A percentile compares a stretch with the other conserved stretches of the same genome.
Evolutionary conservation across 2,329 filamentous ascomycete species (phyloP).

Genomic region (Aspergillus sp.): DNA sequence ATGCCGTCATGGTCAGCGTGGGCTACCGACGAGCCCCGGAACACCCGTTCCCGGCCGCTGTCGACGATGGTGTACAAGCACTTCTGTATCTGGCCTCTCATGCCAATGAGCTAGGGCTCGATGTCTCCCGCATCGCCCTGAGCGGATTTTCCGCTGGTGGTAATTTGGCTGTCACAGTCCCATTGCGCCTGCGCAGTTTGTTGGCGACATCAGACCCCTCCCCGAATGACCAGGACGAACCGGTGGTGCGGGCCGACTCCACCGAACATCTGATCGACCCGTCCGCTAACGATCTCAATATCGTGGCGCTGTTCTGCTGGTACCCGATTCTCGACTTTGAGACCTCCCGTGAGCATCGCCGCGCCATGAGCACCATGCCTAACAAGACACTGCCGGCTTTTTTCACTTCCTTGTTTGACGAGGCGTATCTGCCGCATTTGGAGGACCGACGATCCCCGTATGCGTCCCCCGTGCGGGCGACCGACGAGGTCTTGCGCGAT

Average conservation of each 20-base stretch:
- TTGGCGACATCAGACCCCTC: conserved; percentile 8
- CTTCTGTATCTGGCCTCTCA: conserved; percentile 58
- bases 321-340: conserved; percentile 65
- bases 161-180: conserved; percentile 63
- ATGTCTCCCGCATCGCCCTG: conserved; percentile 57
- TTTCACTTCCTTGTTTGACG: conserved; percentile 51
- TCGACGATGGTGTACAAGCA: conserved; percentile 64
- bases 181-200: conserved; percentile 54
- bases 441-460: conserved; percentile 56
- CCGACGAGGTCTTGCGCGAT: conserved; percentile 51
- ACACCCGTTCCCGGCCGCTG: conserved; percentile 60
- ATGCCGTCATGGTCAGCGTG: conserved; percentile 60
- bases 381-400: conserved; percentile 49
- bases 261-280: conserved; percentile 36
- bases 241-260: conserved; percentile 30
- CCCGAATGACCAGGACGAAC: conserved; percentile 20
- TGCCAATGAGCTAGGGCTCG: conserved; percentile 56
- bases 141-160: conserved; percentile 64
- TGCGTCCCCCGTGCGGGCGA: conserved; percentile 58
- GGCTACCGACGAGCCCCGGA: conserved; percentile 63
- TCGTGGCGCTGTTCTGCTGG: conserved; percentile 60
- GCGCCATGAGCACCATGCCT: conserved; percentile 54
- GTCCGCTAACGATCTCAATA: conserved; percentile 43
- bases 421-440: conserved; percentile 47
- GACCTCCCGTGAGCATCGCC: conserved; percentile 57